Conservation (phyloP, 371 early-diverging fungal species). For the Saksenaea vasiformis region DNA sequence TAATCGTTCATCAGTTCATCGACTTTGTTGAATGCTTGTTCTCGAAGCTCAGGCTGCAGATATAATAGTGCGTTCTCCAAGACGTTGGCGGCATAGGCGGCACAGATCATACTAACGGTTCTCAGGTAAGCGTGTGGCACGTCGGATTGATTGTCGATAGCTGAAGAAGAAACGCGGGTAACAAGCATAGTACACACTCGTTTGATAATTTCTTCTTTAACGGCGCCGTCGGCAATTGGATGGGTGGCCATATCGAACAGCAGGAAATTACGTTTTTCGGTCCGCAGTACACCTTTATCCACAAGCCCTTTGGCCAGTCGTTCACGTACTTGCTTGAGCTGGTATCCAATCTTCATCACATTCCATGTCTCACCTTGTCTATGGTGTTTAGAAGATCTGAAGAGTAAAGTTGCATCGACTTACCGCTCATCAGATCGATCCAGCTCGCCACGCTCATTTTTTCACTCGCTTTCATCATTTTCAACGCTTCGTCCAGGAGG, state of each 20-base stretch:
- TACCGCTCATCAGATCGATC: constrained; percentile 97
- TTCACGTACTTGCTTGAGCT: constrained; percentile 96
- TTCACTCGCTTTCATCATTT: constrained; percentile 79
- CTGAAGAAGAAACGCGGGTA: constrained; percentile 44
- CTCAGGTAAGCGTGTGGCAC: constrained; percentile 61
- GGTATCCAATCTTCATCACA: constrained; percentile 93
- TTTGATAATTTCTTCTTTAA: constrained; percentile 85
- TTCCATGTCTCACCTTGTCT: constrained; percentile 95
- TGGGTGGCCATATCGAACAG: constrained; percentile 97
- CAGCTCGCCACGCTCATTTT: constrained; percentile 83
- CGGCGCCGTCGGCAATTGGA: constrained; percentile 82
- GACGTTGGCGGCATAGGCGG: constrained; percentile 95
- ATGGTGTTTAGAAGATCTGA: background rate
- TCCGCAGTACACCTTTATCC: constrained; percentile 96
- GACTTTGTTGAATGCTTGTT: constrained; percentile 84
- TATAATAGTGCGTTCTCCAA: constrained; percentile 90
- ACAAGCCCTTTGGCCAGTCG: constrained; percentile 95
- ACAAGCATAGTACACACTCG: constrained; percentile 77
- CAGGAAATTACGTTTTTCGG: constrained; percentile 92
- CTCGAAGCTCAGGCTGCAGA: constrained; percentile 83
- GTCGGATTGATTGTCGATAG: constrained; percentile 45
- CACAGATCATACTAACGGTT: constrained; percentile 91
- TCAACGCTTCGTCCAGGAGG: constrained; percentile 92
- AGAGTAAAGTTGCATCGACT: constrained; percentile 3
- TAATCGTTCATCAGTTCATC: constrained; percentile 90